These are phyloP conservation scores for Solanum hybrid DNA, from an alignment of 305 asterid species.

Conservation along the genomic window DNA sequence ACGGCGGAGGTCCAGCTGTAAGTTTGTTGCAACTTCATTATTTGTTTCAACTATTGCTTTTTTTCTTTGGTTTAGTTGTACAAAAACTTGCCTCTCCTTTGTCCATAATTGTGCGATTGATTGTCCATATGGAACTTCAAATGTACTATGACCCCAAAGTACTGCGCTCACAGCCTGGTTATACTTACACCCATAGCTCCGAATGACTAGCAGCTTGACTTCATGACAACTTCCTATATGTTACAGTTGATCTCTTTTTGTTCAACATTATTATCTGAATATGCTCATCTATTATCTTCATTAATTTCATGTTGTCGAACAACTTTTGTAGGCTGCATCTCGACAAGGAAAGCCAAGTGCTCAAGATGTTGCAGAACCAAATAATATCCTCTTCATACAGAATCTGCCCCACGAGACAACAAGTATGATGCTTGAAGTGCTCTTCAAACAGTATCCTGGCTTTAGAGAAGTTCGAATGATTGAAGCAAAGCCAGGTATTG, in stretches of 20 bases:
- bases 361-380: constrained; percentile 72
- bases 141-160: background rate
- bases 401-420: constrained; percentile 82
- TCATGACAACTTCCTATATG: background rate
- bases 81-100: background rate
- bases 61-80: background rate
- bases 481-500: constrained; percentile 91
- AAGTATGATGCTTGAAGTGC: constrained; percentile 83
- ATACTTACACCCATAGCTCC: background rate
- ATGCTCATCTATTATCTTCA: background rate
- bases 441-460: constrained; percentile 90
- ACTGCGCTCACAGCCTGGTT: background rate
- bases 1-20: constrained; percentile 66
- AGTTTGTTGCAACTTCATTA: constrained; percentile 31
- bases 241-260: background rate
- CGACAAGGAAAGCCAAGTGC: constrained; percentile 47
- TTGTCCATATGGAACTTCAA: background rate
- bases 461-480: constrained; percentile 92
- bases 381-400: constrained; percentile 78
- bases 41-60: background rate
- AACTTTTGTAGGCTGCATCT: constrained; percentile 45
- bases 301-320: background rate
- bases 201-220: background rate
- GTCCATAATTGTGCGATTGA: background rate
- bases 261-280: background rate